Evolutionary conservation across 2,329 filamentous ascomycete genomes (phyloP).

Genomic region (Nemania sp.): DNA sequence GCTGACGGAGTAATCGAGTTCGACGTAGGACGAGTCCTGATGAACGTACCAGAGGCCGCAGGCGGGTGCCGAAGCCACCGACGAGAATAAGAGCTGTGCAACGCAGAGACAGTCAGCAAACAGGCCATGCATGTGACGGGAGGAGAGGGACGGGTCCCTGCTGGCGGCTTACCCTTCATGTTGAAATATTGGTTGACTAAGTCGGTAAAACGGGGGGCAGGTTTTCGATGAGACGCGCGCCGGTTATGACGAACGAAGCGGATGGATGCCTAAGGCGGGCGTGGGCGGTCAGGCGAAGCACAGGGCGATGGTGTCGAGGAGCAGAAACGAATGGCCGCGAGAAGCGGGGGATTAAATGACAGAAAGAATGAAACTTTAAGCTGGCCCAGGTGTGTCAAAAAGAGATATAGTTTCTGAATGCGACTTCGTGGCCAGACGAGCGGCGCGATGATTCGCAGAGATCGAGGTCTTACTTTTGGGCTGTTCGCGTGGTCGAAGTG

Average conservation of each 20-base stretch:
- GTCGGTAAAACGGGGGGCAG: background rate
- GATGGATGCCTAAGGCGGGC: background rate
- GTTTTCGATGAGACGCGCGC: background rate
- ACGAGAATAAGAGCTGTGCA: constrained; percentile 91
- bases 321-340: constrained; percentile 1
- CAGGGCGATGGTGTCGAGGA: background rate
- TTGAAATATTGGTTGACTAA: constrained; percentile 25
- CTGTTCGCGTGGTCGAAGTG: background rate
- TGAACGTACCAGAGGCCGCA: constrained; percentile 83
- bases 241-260: background rate
- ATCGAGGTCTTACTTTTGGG: background rate
- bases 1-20: background rate
- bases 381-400: constrained; percentile 2
- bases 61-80: constrained; percentile 96
- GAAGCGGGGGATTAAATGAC: background rate
- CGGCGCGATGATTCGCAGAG: background rate
- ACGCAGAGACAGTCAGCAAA: constrained; percentile 19
- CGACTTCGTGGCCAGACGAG: background rate
- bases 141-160: constrained; percentile 13
- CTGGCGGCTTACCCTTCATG: constrained; percentile 47
- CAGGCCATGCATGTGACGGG: background rate
- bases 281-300: background rate
- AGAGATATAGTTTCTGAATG: constrained; percentile 6
- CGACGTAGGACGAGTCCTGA: constrained; percentile 9
- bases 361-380: constrained; percentile 1